phyloP scores from a whole-genome alignment of 441 rosid genomes.

The Adansonia madagascariensis region DNA sequence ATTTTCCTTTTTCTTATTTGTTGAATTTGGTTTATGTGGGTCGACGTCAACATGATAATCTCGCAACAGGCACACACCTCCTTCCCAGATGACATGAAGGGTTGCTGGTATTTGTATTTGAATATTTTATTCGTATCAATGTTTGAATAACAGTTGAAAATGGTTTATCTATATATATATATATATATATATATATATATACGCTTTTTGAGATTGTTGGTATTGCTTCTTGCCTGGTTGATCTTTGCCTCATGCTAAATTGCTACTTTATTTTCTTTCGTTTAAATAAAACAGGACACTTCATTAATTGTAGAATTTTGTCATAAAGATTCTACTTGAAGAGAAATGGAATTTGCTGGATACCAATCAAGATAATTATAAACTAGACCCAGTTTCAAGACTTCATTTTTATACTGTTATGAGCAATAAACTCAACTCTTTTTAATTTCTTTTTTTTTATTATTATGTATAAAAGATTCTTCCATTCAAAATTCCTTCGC shows the following conservation, averaged over 20 bases:
- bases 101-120: background rate
- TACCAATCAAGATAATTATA: background rate
- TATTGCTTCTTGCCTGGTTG: background rate
- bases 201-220: background rate
- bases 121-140: constrained; percentile 25
- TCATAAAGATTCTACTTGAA: background rate
- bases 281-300: background rate
- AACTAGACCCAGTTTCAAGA: too few relatives aligned
- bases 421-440: too few relatives aligned
- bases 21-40: constrained; percentile 13
- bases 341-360: background rate
- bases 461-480: too few relatives aligned
- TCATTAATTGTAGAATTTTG: background rate
- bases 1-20: background rate
- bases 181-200: too few relatives aligned
- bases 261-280: background rate
- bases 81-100: background rate
- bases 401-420: too few relatives aligned
- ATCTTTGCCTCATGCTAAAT: background rate
- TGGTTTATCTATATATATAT: background rate
- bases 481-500: too few relatives aligned
- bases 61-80: too few relatives aligned
- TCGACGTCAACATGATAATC: background rate
- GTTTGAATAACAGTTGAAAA: constrained; percentile 35
- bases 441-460: too few relatives aligned